Conservation (phyloP, 305 asterid species). For the Nicotiana rustica region DNA sequence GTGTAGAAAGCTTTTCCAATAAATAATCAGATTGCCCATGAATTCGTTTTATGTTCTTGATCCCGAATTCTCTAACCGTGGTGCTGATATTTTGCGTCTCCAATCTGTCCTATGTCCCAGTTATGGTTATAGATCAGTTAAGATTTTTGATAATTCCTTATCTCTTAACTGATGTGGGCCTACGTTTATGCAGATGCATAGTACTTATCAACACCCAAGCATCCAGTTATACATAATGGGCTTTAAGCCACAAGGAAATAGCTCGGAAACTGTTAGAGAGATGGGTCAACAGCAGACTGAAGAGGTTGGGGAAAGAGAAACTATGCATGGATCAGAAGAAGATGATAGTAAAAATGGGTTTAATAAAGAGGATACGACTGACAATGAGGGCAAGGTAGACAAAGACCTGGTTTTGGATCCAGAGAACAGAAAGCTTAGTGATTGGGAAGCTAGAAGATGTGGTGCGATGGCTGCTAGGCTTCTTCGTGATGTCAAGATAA, state of each 20-base stretch:
- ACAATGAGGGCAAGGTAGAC: constrained; percentile 42
- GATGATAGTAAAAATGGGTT: constrained; percentile 38
- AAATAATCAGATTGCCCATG: not conserved
- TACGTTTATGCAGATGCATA: constrained; percentile 74
- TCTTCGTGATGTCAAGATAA: constrained; percentile 79
- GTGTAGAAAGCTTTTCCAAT: not conserved
- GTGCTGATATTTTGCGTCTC: not conserved
- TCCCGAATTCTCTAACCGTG: not conserved
- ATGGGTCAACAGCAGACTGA: constrained; percentile 40
- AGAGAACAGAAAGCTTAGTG: constrained; percentile 56
- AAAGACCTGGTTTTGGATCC: constrained; percentile 36
- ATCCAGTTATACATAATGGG: constrained; percentile 85
- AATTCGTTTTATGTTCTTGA: not conserved
- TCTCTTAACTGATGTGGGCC: constrained; percentile 1
- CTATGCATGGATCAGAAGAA: constrained; percentile 54
- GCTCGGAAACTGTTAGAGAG: constrained; percentile 38
- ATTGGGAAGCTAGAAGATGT: constrained; percentile 87
- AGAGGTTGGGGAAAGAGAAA: constrained; percentile 48
- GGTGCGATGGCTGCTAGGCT: constrained; percentile 98
- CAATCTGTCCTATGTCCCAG: not conserved
- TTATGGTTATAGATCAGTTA: not conserved
- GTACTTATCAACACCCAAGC: constrained; percentile 86
- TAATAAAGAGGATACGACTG: constrained; percentile 40
- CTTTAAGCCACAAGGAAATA: constrained; percentile 52
- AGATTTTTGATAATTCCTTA: not conserved